These are phyloP conservation scores for Arthrobotrys sinensis DNA, from an alignment of 2,329 filamentous ascomycete species.

Conservation along the genomic window DNA sequence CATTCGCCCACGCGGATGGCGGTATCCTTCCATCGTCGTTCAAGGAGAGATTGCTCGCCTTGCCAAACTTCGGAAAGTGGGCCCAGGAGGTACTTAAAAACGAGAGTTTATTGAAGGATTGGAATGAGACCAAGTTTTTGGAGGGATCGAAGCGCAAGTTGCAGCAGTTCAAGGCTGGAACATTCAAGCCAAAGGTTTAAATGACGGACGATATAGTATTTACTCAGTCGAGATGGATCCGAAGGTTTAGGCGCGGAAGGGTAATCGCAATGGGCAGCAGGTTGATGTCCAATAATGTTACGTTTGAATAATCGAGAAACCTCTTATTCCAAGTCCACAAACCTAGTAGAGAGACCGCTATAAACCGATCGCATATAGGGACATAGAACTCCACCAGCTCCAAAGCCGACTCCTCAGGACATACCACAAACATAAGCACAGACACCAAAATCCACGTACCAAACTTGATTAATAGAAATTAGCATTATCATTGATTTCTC, in stretches of 20 bases:
- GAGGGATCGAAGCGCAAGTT: conserved; percentile 69
- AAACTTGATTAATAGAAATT: conserved; percentile 41
- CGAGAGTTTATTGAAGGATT: conserved; percentile 78
- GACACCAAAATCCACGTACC: background rate
- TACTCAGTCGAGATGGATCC: background rate
- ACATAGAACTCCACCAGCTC: no score
- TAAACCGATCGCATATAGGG: no score
- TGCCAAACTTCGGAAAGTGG: conserved; percentile 79
- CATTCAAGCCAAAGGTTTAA: conserved; percentile 33
- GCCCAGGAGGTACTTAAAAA: conserved; percentile 74
- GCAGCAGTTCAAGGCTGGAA: conserved; percentile 62
- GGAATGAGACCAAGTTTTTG: conserved; percentile 71
- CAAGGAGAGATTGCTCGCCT: conserved; percentile 70
- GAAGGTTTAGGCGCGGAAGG: background rate
- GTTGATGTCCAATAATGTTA: no score
- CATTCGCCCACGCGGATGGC: conserved; percentile 71
- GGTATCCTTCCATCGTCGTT: conserved; percentile 72
- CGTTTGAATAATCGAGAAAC: no score
- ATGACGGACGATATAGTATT: background rate
- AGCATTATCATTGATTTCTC: conserved; percentile 60
- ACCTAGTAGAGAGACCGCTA: no score
- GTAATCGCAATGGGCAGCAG: no score
- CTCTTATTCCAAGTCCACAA: no score
- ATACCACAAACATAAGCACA: background rate
- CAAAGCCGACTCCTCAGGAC: no score